These are phyloP conservation scores for Endocalyx cinctus DNA, from an alignment of 2,329 filamentous ascomycete genomes.

Conservation along the genomic window DNA sequence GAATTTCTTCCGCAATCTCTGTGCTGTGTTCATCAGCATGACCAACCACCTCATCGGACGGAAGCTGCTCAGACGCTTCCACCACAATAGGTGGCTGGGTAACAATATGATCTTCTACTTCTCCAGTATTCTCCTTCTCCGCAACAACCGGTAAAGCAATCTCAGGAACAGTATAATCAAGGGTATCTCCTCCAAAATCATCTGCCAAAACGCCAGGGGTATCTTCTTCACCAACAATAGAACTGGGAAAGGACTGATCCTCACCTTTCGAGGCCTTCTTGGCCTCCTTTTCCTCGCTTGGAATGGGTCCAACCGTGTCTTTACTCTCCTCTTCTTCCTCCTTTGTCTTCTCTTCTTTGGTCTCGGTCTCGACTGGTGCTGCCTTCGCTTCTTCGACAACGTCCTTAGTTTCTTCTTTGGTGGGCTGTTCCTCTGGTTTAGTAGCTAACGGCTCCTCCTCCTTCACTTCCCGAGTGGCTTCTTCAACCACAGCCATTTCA, in stretches of 20 bases:
- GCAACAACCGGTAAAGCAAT: conserved; percentile 7
- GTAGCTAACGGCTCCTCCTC: conserved; percentile 1
- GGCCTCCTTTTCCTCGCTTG: conserved; percentile 27
- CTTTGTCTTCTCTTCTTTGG: conserved; percentile 8
- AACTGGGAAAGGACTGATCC: conserved; percentile 29
- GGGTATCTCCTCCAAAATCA: conserved; percentile 20
- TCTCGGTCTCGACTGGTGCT: conserved; percentile 1
- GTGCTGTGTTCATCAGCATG: no score
- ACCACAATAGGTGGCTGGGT: no score
- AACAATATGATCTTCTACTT: no score
- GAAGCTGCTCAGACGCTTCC: no score
- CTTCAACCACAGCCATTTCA: conserved; percentile 2
- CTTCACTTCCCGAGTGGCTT: conserved; percentile 3
- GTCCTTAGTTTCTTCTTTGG: no score
- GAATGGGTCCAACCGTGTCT: conserved; percentile 35
- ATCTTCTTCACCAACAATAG: conserved; percentile 20
- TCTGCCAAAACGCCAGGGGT: conserved; percentile 29
- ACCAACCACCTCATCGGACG: no score
- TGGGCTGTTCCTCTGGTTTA: neutral
- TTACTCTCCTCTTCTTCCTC: conserved; percentile 29
- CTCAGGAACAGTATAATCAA: conserved; percentile 17
- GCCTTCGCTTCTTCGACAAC: neutral
- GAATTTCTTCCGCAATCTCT: no score
- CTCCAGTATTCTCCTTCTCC: conserved; percentile 1
- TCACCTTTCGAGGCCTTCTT: conserved; percentile 38